A percentile compares a stretch with the other conserved stretches of the same genome.
Evolutionary conservation across 768 basidiomycete species (phyloP).

Genomic region (Kondoa malvinella): DNA sequence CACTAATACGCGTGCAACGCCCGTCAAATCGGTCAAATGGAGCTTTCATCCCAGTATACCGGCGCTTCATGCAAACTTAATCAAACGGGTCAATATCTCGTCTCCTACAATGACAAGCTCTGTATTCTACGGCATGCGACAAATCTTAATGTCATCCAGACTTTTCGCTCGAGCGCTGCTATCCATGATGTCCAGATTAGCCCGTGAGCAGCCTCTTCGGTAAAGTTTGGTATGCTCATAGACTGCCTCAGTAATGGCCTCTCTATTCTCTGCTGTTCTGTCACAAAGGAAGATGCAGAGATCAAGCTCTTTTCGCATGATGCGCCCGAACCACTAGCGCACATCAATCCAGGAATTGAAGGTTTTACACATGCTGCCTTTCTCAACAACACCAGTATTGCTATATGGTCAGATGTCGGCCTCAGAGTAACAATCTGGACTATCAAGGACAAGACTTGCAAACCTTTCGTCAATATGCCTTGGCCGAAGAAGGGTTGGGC

Average conservation of each 20-base stretch:
- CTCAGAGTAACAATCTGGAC: conserved; percentile 20
- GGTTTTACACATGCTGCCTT: conserved; percentile 13
- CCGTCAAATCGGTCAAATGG: too few species aligned
- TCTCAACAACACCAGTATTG: neutral
- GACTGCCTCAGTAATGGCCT: neutral
- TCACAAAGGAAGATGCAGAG: neutral
- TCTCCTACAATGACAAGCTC: neutral
- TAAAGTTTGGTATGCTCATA: neutral
- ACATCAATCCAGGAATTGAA: conserved; percentile 18
- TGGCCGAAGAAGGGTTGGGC: conserved; percentile 12
- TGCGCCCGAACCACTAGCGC: conserved; percentile 11
- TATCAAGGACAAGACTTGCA: conserved; percentile 11
- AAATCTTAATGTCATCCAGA: neutral
- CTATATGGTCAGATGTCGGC: neutral
- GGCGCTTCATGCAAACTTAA: neutral
- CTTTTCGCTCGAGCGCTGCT: neutral
- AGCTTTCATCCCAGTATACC: conserved; percentile 12
- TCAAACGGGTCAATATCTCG: neutral
- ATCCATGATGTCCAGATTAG: neutral
- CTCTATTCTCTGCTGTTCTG: neutral
- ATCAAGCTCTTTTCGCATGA: conserved; percentile 12
- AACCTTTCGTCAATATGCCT: conserved; percentile 12
- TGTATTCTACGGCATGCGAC: neutral
- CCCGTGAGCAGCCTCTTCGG: neutral
- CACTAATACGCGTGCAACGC: too few species aligned